Percentiles rank a stretch among this genome's conserved stretches.
These are phyloP conservation scores for Eucalyptus curtisii DNA, from an alignment of 345 rosid species.

Conservation along the genomic window DNA sequence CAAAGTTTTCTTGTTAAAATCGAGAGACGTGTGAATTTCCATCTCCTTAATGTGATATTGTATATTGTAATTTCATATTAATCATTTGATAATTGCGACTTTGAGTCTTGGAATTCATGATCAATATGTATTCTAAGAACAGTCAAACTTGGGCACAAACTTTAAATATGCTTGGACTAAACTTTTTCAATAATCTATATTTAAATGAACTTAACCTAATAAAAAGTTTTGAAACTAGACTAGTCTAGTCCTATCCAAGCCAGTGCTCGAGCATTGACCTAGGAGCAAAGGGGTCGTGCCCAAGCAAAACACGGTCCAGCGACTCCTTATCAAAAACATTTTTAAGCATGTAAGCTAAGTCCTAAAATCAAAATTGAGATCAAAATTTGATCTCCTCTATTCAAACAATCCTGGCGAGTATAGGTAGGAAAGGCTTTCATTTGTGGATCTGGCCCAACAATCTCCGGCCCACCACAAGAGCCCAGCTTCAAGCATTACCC, in stretches of 20 bases:
- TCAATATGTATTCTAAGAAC: not conserved
- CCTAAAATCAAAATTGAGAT: not conserved
- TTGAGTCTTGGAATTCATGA: not conserved
- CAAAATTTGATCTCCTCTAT: not conserved
- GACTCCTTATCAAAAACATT: not conserved
- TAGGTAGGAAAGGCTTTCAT: not conserved
- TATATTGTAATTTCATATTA: too few species aligned
- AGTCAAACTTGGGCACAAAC: not conserved
- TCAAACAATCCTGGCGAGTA: not conserved
- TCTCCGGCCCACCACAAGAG: not conserved
- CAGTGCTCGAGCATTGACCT: not conserved
- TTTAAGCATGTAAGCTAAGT: not conserved
- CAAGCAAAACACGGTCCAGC: not conserved
- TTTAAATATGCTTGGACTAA: not conserved
- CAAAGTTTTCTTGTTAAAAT: not conserved
- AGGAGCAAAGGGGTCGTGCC: not conserved
- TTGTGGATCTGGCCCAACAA: not conserved
- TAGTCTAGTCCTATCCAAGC: not conserved
- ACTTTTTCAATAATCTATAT: fast-evolving
- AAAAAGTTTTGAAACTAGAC: not conserved
- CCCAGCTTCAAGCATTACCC: not conserved
- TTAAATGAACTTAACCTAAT: not conserved
- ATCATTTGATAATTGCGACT: not conserved
- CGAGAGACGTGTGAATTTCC: too few species aligned
- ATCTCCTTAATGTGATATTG: too few species aligned